phyloP scores from a whole-genome alignment of 2,329 filamentous ascomycete species.

The Neopestalotiopsis clavispora region DNA sequence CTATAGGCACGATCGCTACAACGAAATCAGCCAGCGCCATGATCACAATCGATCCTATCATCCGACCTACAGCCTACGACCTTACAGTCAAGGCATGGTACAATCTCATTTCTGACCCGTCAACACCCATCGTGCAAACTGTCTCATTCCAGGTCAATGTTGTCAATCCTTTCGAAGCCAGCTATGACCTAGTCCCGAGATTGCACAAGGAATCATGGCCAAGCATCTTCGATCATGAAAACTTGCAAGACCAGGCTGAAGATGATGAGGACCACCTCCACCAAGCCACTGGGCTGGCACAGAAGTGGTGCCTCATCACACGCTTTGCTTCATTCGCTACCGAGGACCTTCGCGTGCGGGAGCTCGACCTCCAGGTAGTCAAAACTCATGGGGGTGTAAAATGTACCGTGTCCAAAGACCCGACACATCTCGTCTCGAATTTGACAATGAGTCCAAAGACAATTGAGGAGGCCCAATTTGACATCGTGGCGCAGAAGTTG shows the following conservation, averaged over 20 bases:
- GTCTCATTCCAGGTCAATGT: slow-evolving; percentile 72
- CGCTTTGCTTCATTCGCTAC: slow-evolving; percentile 77
- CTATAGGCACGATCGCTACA: slow-evolving; percentile 52
- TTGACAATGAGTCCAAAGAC: slow-evolving; percentile 66
- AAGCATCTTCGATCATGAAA: slow-evolving; percentile 75
- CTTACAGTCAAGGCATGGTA: slow-evolving; percentile 78
- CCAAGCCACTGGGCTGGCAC: slow-evolving; percentile 66
- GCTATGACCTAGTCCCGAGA: slow-evolving; percentile 83
- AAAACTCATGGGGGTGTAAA: slow-evolving; percentile 65
- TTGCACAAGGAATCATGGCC: slow-evolving; percentile 84
- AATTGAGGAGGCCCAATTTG: slow-evolving; percentile 74
- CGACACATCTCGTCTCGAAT: slow-evolving; percentile 45
- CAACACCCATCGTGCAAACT: slow-evolving; percentile 80
- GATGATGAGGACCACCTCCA: slow-evolving; percentile 33
- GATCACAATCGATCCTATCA: slow-evolving; percentile 55
- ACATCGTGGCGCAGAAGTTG: slow-evolving; percentile 74
- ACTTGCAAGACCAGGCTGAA: slow-evolving; percentile 42
- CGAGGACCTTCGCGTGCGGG: slow-evolving; percentile 68
- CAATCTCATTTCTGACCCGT: slow-evolving; percentile 76
- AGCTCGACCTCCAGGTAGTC: slow-evolving; percentile 66
- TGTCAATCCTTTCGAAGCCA: slow-evolving; percentile 86
- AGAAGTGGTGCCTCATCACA: slow-evolving; percentile 81
- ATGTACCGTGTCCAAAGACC: slow-evolving; percentile 53
- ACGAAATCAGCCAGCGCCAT: slow-evolving; percentile 48
- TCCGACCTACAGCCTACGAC: slow-evolving; percentile 62